phyloP scores from a whole-genome alignment of 2,329 filamentous ascomycete species.

The Xenosphaeropsis pyriputrescens region DNA sequence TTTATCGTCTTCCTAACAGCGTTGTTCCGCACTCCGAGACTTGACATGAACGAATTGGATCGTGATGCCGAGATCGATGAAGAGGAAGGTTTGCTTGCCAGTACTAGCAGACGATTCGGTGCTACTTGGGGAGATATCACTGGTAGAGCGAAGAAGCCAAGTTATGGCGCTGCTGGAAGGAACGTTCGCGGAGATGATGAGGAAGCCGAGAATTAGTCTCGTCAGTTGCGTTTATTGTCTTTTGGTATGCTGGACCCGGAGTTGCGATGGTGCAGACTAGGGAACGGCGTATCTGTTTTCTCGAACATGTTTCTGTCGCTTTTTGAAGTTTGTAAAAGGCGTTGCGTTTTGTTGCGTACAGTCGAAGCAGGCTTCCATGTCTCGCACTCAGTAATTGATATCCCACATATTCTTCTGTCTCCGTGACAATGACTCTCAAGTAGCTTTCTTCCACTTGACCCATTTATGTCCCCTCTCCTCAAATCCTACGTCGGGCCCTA shows the following conservation, averaged over 20 bases:
- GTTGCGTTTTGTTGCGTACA: background rate
- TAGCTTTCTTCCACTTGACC: constrained; percentile 35
- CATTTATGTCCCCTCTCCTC: constrained; percentile 59
- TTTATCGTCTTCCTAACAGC: constrained; percentile 66
- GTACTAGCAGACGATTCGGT: constrained; percentile 66
- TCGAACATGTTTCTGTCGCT: no score
- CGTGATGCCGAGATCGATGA: constrained; percentile 85
- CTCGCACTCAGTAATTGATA: no score
- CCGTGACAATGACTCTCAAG: constrained; percentile 4
- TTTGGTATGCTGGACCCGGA: no score
- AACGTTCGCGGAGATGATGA: constrained; percentile 10
- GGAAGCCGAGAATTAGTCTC: constrained; percentile 6
- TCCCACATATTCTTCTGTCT: no score
- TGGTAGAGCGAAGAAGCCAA: constrained; percentile 16
- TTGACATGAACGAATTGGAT: constrained; percentile 67
- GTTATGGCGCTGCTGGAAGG: constrained; percentile 7
- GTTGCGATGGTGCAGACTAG: no score
- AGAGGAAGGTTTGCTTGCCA: constrained; percentile 81
- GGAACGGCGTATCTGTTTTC: no score
- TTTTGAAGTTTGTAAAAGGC: background rate
- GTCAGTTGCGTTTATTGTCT: no score
- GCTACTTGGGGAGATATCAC: constrained; percentile 85
- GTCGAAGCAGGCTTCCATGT: no score
- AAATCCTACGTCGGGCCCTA: constrained; percentile 50
- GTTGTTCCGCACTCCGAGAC: constrained; percentile 64